Evolutionary conservation across 2,329 filamentous ascomycete species (phyloP).

Genomic region (Colletotrichum magnum): DNA sequence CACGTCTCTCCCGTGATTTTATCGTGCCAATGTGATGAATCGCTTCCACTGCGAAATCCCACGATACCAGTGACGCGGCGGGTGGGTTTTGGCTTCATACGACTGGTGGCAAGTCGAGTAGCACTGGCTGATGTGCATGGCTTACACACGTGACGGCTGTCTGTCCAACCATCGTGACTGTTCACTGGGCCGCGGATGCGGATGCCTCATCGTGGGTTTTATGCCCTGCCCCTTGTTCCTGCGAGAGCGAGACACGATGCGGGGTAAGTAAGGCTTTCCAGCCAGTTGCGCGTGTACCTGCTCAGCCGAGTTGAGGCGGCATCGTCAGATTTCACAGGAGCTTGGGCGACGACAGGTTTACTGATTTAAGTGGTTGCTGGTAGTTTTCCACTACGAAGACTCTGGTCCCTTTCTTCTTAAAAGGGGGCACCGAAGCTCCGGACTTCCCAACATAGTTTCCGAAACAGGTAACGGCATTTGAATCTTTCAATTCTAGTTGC

Average conservation of each 20-base stretch:
- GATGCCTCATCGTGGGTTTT: conserved; percentile 1
- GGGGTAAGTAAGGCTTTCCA: not conserved
- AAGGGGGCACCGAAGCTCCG: too few relatives aligned
- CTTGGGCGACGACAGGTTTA: too few relatives aligned
- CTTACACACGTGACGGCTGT: conserved; percentile 10
- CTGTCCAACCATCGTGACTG: conserved; percentile 14
- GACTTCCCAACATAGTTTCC: too few relatives aligned
- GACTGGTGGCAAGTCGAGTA: not conserved
- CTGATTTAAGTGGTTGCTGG: too few relatives aligned
- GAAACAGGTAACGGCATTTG: too few relatives aligned
- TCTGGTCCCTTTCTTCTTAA: too few relatives aligned
- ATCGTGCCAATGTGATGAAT: too few relatives aligned
- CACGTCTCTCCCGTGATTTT: too few relatives aligned
- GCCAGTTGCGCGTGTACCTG: not conserved
- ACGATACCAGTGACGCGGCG: not conserved
- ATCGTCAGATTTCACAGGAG: not conserved
- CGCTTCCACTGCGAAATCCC: not conserved
- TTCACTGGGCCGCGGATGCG: not conserved
- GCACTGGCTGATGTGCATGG: not conserved
- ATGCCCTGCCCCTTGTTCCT: not conserved
- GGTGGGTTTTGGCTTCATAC: not conserved
- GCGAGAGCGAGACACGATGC: not conserved
- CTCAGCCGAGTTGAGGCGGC: not conserved
- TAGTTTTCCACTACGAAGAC: too few relatives aligned
- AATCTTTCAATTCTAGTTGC: too few relatives aligned